phyloP scores from a whole-genome alignment of 2,329 filamentous ascomycete genomes.

The Cercospora nicotianae region DNA sequence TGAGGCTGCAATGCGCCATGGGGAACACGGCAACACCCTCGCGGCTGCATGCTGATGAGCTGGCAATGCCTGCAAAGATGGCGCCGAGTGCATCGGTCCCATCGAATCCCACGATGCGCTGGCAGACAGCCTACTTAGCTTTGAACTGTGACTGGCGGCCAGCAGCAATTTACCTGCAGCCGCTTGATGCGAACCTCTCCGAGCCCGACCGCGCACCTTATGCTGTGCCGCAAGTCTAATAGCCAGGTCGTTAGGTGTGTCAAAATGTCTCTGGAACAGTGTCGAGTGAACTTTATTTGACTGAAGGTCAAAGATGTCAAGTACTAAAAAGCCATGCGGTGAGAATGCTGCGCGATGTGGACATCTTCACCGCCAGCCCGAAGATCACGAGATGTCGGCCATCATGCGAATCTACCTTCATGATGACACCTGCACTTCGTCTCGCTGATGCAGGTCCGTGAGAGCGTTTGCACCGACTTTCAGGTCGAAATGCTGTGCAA shows the following conservation, averaged over 20 bases:
- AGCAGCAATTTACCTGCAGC: slow-evolving; percentile 9
- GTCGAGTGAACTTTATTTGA: neutral
- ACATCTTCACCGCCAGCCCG: neutral
- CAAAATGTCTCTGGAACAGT: neutral
- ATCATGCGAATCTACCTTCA: neutral
- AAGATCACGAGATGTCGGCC: neutral
- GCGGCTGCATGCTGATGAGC: slow-evolving; percentile 22
- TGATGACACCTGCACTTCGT: neutral
- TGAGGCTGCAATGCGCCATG: slow-evolving; percentile 21
- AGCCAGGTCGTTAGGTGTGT: neutral
- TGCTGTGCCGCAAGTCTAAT: slow-evolving; percentile 1
- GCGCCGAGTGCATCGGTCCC: neutral
- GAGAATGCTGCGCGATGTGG: neutral
- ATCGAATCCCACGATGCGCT: slow-evolving; percentile 18
- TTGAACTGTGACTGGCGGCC: slow-evolving; percentile 4
- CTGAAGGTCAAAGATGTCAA: neutral
- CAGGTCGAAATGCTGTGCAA: slow-evolving; percentile 24
- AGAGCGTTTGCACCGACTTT: slow-evolving; percentile 19
- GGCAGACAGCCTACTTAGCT: slow-evolving; percentile 9
- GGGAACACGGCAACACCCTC: slow-evolving; percentile 8
- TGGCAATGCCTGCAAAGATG: slow-evolving; percentile 23
- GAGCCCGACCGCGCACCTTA: slow-evolving; percentile 11
- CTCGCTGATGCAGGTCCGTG: slow-evolving; percentile 9
- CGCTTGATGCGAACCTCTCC: slow-evolving; percentile 18
- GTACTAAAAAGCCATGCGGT: neutral